Evolutionary conservation across 2,329 filamentous ascomycete genomes (phyloP).

Genomic region (Xylariaceae sp.): DNA sequence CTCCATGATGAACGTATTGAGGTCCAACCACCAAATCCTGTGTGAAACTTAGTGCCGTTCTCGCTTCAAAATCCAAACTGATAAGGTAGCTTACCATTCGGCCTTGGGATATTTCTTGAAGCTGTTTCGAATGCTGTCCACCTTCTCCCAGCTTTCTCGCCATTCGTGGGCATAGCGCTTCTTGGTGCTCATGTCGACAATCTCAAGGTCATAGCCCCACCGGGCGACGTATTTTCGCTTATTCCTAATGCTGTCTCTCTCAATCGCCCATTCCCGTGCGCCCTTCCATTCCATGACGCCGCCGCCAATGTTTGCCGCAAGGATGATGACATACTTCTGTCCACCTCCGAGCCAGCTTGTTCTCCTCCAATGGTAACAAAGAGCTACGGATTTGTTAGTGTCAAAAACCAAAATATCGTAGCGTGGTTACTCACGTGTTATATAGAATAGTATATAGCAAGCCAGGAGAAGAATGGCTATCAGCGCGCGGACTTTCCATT

Average conservation of each 20-base stretch:
- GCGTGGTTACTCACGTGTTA: constrained; percentile 68
- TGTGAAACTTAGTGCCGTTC: constrained; percentile 16
- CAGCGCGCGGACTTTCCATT: constrained; percentile 68
- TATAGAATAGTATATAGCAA: constrained; percentile 70
- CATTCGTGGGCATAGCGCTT: constrained; percentile 99
- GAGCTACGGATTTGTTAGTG: constrained; percentile 49
- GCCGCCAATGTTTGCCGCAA: constrained; percentile 92
- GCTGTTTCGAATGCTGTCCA: constrained; percentile 86
- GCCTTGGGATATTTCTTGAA: constrained; percentile 94
- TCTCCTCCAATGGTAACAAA: constrained; percentile 72
- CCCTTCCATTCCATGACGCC: constrained; percentile 99
- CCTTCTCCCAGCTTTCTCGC: constrained; percentile 99
- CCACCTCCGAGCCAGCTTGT: constrained; percentile 79
- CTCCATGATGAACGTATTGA: constrained; percentile 99
- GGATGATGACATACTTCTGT: constrained; percentile 89
- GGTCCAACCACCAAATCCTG: constrained; percentile 99
- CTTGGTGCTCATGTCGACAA: constrained; percentile 98
- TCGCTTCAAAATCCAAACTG: not conserved
- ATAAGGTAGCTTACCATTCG: constrained; percentile 75
- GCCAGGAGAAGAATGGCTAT: constrained; percentile 66
- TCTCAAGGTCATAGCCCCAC: constrained; percentile 96
- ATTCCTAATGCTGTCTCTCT: constrained; percentile 93
- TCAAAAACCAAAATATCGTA: not conserved
- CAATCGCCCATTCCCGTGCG: constrained; percentile 95
- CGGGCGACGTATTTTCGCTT: constrained; percentile 85